These are phyloP conservation scores for Erodium maritimum DNA, from an alignment of 345 rosid genomes.

Conservation along the genomic window DNA sequence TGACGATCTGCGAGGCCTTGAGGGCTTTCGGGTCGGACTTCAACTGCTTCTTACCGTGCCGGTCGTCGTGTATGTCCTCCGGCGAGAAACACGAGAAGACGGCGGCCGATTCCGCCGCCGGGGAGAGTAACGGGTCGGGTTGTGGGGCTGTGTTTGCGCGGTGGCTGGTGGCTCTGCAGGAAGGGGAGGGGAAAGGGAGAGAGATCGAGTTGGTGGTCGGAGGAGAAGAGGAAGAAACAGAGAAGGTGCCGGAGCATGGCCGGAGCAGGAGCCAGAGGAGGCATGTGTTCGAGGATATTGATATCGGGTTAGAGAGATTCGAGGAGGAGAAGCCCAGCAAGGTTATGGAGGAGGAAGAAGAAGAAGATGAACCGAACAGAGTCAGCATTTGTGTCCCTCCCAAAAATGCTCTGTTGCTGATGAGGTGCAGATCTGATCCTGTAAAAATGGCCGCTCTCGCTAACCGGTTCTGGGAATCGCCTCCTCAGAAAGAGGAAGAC, in stretches of 20 bases:
- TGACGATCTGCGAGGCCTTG: constrained; percentile 71
- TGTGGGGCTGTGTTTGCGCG: constrained; percentile 68
- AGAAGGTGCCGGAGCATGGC: constrained; percentile 12
- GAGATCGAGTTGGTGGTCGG: constrained; percentile 70
- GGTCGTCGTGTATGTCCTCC: constrained; percentile 52
- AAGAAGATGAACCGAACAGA: constrained; percentile 27
- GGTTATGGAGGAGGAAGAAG: constrained; percentile 16
- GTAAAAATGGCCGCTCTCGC: constrained; percentile 84
- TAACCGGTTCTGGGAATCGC: constrained; percentile 56
- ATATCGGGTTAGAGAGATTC: constrained; percentile 8
- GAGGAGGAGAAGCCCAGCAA: constrained; percentile 24
- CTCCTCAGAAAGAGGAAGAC: constrained; percentile 19
- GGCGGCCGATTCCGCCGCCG: constrained; percentile 1
- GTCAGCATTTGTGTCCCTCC: constrained; percentile 65
- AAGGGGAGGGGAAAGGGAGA: constrained; percentile 43
- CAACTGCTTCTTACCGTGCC: constrained; percentile 78
- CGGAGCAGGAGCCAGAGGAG: constrained; percentile 48
- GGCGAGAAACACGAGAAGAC: constrained; percentile 14
- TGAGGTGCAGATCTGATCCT: constrained; percentile 97
- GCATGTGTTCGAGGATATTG: constrained; percentile 63
- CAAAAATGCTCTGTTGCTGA: constrained; percentile 72
- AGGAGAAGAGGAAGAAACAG: constrained; percentile 30
- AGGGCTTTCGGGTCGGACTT: constrained; percentile 73
- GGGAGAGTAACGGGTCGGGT: background rate
- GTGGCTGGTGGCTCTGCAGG: constrained; percentile 78